Base-by-base conservation (phyloP, 2,329 filamentous ascomycete species). In the Magnaporthales sp. region DNA sequence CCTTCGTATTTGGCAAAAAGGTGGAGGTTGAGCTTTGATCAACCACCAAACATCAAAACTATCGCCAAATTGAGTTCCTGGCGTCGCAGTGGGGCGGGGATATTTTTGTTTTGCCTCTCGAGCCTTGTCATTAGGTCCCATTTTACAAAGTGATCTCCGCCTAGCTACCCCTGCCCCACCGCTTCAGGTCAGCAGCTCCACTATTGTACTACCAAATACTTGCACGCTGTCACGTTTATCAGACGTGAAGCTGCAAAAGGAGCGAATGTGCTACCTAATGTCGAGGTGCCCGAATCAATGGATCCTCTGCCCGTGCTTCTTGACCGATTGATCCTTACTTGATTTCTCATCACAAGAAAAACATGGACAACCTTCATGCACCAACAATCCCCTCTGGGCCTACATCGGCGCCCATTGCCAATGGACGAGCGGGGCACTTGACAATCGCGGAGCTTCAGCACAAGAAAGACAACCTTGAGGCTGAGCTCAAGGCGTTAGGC, bases 401-500 rank as follows among this genome's bases (percentile, higher is more conserved):
- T 38, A 89, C 88, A 10, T 89, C 88, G 67, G 83, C 83, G 30
- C 80, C 83, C 58, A 70, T 78, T 54, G 79, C 82, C 66, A 91
- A 90, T 76, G 89, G 90, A 70, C 79, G 85, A 71, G 80, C 85
- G 65, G 80, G 81, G 70, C 84, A 89, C 69, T 79, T 92, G 71
- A 89, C 91, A 64, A 87, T 97, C 74, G 80, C 85, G 60, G 90
- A 96, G 79, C 86, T 98, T 65, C 91, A 95, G 74, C 84, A 85
- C 38, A 91, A 92, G 79, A 98, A 97, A 77, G 89, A 94, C 71
- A 84, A 87, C 67, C 80, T 97, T 61, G 95, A 99, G 79, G 88
- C 86, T 63, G 94, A 99, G 79, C 84, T 99, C 68, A 91, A 89
- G 72, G 91, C 93, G 15, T 83, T 98, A 9, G 89, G 93, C 68